Conservation (phyloP, 73 alveolate species). For the Blepharisma japonicum region DNA sequence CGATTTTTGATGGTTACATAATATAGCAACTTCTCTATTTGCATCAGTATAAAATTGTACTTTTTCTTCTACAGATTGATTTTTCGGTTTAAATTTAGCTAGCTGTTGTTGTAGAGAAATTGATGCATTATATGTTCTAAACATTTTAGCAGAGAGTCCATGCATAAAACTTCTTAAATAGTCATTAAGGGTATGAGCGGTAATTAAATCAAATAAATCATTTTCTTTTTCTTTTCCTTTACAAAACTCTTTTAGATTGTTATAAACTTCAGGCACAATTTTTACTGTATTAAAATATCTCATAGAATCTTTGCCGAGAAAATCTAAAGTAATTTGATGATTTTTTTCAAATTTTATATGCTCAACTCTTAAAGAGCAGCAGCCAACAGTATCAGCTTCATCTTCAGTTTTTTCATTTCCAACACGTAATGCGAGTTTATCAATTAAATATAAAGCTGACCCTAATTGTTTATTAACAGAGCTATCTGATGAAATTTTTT, state of each 20-base stretch:
- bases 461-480: constrained; percentile 81
- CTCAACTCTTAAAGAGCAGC: constrained; percentile 97
- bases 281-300: constrained; percentile 82
- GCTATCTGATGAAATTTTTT: constrained; percentile 67
- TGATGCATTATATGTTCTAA: constrained; percentile 99
- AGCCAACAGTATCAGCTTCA: constrained; percentile 99
- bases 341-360: constrained; percentile 80
- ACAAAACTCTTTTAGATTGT: constrained; percentile 67
- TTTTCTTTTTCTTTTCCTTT: constrained; percentile 79
- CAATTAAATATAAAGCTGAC: constrained; percentile 97
- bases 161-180: constrained; percentile 92
- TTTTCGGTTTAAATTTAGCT: constrained; percentile 44
- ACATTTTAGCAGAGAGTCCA: constrained; percentile 96
- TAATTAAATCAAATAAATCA: constrained; percentile 68
- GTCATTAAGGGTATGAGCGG: constrained; percentile 85
- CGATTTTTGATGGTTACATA: constrained; percentile 97
- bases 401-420: constrained; percentile 99
- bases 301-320: constrained; percentile 98
- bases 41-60: constrained; percentile 93
- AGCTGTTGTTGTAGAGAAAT: constrained; percentile 74
- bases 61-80: constrained; percentile 59
- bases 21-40: constrained; percentile 94
- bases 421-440: constrained; percentile 97
- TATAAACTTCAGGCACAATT: constrained; percentile 73
- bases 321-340: constrained; percentile 83